Percentiles rank a stretch among this genome's conserved stretches.
These are phyloP conservation scores for Zhuliangozyma blackwelliae DNA, from an alignment of 1,139 yeast genomes.

Conservation along the genomic window DNA sequence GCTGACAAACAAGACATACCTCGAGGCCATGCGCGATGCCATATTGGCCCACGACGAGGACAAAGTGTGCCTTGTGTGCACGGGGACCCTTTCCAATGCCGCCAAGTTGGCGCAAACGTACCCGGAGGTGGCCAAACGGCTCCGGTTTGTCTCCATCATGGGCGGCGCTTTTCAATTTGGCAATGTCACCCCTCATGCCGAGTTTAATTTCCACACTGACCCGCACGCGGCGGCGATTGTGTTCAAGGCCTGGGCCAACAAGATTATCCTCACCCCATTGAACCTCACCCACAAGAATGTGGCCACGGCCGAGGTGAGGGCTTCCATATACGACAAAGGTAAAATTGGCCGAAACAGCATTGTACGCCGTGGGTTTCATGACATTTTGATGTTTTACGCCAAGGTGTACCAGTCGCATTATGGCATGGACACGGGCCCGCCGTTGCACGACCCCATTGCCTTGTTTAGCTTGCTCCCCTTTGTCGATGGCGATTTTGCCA, in stretches of 20 bases:
- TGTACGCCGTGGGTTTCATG: slow-evolving; percentile 51
- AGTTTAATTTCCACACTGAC: slow-evolving; percentile 73
- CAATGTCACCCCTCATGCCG: slow-evolving; percentile 55
- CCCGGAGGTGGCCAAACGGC: slow-evolving; percentile 46
- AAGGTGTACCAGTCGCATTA: slow-evolving; percentile 41
- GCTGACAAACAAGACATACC: slow-evolving; percentile 38
- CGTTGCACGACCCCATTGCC: slow-evolving; percentile 81
- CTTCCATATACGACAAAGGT: slow-evolving; percentile 19
- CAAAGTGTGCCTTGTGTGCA: slow-evolving; percentile 52
- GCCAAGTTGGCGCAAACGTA: slow-evolving; percentile 47
- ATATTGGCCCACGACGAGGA: slow-evolving; percentile 39
- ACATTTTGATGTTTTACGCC: slow-evolving; percentile 54
- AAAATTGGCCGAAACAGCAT: slow-evolving; percentile 20
- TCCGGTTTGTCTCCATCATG: slow-evolving; percentile 61
- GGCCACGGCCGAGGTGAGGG: slow-evolving; percentile 47
- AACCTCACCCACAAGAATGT: slow-evolving; percentile 69
- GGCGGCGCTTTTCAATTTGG: slow-evolving; percentile 64
- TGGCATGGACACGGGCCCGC: slow-evolving; percentile 58
- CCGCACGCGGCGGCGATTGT: slow-evolving; percentile 70
- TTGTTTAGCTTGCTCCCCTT: slow-evolving; percentile 53
- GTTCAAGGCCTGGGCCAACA: slow-evolving; percentile 38
- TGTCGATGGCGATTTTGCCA: slow-evolving; percentile 25
- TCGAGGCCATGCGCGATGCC: slow-evolving; percentile 56
- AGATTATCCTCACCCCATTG: slow-evolving; percentile 57
- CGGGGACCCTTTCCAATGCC: slow-evolving; percentile 73